These are phyloP conservation scores for Helotiales sp. DNA, from an alignment of 2,329 filamentous ascomycete species.

Conservation along the genomic window DNA sequence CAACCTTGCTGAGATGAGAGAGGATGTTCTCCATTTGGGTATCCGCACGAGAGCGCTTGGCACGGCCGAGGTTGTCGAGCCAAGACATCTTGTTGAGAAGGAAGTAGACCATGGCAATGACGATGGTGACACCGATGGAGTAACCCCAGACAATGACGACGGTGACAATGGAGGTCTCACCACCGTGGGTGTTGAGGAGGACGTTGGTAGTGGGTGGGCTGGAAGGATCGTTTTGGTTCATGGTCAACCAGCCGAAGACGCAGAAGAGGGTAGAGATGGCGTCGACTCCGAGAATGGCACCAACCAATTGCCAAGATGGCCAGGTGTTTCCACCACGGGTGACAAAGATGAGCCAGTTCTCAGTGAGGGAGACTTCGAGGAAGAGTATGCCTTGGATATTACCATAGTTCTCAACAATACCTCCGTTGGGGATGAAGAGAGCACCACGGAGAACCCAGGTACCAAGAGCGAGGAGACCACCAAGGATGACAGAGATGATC, in stretches of 20 bases:
- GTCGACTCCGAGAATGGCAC: slow-evolving; percentile 71
- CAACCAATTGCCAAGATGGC: slow-evolving; percentile 73
- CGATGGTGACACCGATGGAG: slow-evolving; percentile 65
- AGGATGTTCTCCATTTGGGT: slow-evolving; percentile 67
- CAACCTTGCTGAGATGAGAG: slow-evolving; percentile 62
- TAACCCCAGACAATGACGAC: slow-evolving; percentile 65
- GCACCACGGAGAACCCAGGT: slow-evolving; percentile 75
- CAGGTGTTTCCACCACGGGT: slow-evolving; percentile 71
- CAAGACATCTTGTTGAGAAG: slow-evolving; percentile 58
- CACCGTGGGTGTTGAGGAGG: slow-evolving; percentile 37
- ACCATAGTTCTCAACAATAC: slow-evolving; percentile 74
- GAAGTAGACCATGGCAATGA: slow-evolving; percentile 66
- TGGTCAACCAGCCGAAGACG: slow-evolving; percentile 73
- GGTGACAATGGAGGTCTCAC: slow-evolving; percentile 54
- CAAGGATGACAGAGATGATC: slow-evolving; percentile 71
- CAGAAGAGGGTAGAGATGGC: slow-evolving; percentile 71
- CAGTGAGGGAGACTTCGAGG: slow-evolving; percentile 70
- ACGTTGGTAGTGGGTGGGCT: slow-evolving; percentile 38
- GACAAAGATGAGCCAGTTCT: slow-evolving; percentile 80
- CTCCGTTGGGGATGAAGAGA: slow-evolving; percentile 67
- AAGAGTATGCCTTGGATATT: slow-evolving; percentile 74
- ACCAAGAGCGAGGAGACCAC: slow-evolving; percentile 64
- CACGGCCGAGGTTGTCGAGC: slow-evolving; percentile 63
- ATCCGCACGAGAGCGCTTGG: slow-evolving; percentile 60
- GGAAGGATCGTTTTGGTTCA: slow-evolving; percentile 41